Base-by-base conservation (phyloP, 495 filamentous ascomycete species). In the Penicillium egyptiacum region DNA sequence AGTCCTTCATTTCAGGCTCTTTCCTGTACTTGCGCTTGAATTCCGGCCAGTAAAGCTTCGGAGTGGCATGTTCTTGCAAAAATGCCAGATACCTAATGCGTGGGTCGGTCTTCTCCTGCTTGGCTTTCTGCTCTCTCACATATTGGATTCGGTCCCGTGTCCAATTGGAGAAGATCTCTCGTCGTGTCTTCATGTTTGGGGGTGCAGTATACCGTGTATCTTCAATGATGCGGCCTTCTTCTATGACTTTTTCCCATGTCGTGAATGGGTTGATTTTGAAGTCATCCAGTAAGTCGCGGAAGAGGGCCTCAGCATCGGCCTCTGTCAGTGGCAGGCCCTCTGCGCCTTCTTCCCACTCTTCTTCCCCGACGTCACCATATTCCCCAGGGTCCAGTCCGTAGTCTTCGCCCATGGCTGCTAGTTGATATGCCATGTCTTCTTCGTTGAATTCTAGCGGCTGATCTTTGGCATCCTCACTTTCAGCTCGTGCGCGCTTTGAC, bases 31-130 rank as follows among this genome's bases (percentile, higher is more conserved):
- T 98, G 30, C 93, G 81, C 59, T 90, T 90, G 70, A 98, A 98
- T 67, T 98, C 94, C 0, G 89, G 86, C 94, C 94, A 98, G 71
- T 95, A 98, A 11, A 98, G 76, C 73, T 96, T 97, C 2, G 89
- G 87, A 0, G 86, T 93, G 1, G 91, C 91, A 54, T 88, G 77
- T 57, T 87, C 84, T 55, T 92, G 84, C 20, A 98, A 76, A 60
- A 98, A 91, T 0, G 81, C 83, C 57, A 97, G 72, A 69, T 92
- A 98, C 25, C 88, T 84, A 56, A 96, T 90, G 22, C 83, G 79
- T 8, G 94, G 95, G 61, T 98, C 91, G 51, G 85, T 83, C 75
- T 91, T 93, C 66, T 89, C 88, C 59, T 90, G 82, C 45, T 85
- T 87, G 54, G 85, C 86, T 42, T 89, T 88, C 63, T 81, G 82